A percentile compares a stretch with the other conserved stretches of the same genome.
phyloP scores from a whole-genome alignment of 768 basidiomycete genomes.

The Tylopilus vinaceipallidus region DNA sequence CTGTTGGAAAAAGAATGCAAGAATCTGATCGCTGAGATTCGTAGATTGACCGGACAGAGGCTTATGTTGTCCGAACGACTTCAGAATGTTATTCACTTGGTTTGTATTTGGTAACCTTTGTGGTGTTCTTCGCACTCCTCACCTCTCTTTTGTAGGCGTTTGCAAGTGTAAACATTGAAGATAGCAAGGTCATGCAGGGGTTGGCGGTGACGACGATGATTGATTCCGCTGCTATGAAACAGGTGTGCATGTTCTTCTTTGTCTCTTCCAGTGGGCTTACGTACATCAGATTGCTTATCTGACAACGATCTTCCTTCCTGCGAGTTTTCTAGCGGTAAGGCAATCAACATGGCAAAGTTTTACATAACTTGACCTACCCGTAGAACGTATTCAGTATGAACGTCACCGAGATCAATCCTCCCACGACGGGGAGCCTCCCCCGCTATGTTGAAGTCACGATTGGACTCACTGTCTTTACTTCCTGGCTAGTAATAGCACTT shows the following conservation, averaged over 20 bases:
- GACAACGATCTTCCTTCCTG: conserved; percentile 61
- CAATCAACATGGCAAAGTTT: not conserved
- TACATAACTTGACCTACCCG: conserved; percentile 14
- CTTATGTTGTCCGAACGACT: conserved; percentile 33
- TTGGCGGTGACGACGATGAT: conserved; percentile 46
- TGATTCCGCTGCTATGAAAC: conserved; percentile 42
- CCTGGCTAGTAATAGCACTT: conserved; percentile 57
- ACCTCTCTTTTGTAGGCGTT: conserved; percentile 44
- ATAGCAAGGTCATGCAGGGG: conserved; percentile 48
- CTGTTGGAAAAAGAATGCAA: conserved; percentile 49
- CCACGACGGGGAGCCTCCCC: conserved; percentile 27
- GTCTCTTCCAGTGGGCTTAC: conserved; percentile 6
- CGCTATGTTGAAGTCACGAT: conserved; percentile 43
- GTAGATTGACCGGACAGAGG: conserved; percentile 39
- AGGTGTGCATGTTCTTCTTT: conserved; percentile 15
- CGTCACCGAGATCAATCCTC: conserved; percentile 29
- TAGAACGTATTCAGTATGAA: conserved; percentile 35
- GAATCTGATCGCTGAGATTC: conserved; percentile 49
- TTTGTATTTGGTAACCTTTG: conserved; percentile 8
- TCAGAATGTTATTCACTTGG: conserved; percentile 35
- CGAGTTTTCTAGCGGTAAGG: conserved; percentile 40
- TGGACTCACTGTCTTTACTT: conserved; percentile 48
- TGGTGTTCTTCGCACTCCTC: not conserved
- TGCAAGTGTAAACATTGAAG: conserved; percentile 53
- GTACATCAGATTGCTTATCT: conserved; percentile 42